Base-by-base conservation (phyloP, 768 basidiomycete genomes). In the Psilocybe cubensis region DNA sequence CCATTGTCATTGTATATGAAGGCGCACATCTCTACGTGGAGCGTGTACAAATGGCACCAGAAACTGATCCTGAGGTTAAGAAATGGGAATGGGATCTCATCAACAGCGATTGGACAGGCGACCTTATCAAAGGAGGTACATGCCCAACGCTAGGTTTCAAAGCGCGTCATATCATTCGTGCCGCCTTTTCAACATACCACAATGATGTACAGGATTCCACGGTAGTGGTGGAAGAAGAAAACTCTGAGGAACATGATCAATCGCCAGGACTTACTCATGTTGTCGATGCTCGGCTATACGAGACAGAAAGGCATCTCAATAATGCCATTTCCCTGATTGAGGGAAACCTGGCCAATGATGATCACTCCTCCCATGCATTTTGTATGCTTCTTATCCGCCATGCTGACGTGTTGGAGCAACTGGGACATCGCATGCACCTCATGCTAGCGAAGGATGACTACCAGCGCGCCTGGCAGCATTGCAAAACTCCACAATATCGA, bases 41-140 rank as follows among this genome's bases (percentile, higher is more conserved):
- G 69, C 76, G 79, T 28, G 71, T 82, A 33, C 81, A 77, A 57
- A 67, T 79, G 54, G 66, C 72, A 9, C 66, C 78, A 11, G 80
- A 86, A 48, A 61, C 62, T 40, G 86, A 91, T 61, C 70, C 77
- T 35, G 85, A 87, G 43, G 74, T 74, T 14, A 74, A 72, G 45
- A 76, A 74, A 57, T 92, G 86, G 85, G 83, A 87, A 65, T 91
- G 89, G 90, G 79, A 87, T 66, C 66, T 77, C 3, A 84, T 87
- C 43, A 75, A 75, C 17, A 86, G 86, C 52, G 74, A 75, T 50
- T 91, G 89, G 89, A 76, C 84, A 7, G 85, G 80, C 21, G 77
- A 83, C 46, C 50, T 68, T 23, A 74, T 62, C 57, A 74, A 24
- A 28, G 87, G 86, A 4, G 91, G 90, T 45, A 92, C 90, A n/a